Percentiles rank a stretch among this genome's conserved stretches.
Conservation (phyloP, 441 rosid species). For the Breynia disticha region DNA sequence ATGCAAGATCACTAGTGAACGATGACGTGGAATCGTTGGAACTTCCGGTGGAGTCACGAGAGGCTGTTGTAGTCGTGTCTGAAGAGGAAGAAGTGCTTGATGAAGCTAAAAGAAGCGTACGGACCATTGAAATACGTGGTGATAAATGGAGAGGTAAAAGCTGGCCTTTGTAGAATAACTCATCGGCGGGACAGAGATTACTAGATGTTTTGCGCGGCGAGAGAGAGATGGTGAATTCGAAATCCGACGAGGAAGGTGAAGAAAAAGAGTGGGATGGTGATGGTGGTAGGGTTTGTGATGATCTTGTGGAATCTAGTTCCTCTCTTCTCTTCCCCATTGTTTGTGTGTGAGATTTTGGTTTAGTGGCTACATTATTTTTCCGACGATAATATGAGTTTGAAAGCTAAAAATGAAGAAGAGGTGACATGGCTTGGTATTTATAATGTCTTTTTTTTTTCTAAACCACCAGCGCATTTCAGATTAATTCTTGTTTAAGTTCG, state of each 20-base stretch:
- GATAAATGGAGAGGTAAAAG: conserved; percentile 86
- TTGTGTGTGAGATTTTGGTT: neutral
- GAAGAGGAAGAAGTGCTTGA: conserved; percentile 58
- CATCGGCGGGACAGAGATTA: conserved; percentile 75
- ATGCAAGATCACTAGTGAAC: conserved; percentile 30
- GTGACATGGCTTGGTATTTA: no score
- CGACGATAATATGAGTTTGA: neutral
- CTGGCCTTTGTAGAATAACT: conserved; percentile 94
- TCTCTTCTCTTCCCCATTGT: conserved; percentile 33
- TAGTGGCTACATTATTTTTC: neutral
- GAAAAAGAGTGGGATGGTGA: conserved; percentile 68
- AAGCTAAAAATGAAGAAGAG: no score
- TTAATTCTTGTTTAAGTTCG: no score
- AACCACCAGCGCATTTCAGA: no score
- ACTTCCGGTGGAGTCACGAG: conserved; percentile 83
- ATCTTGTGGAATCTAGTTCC: conserved; percentile 24
- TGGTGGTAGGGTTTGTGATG: conserved; percentile 56
- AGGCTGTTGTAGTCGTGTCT: conserved; percentile 42
- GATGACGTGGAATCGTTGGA: conserved; percentile 62
- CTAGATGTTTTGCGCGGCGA: conserved; percentile 70
- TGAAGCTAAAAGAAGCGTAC: conserved; percentile 65
- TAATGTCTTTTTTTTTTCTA: no score
- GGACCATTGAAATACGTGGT: conserved; percentile 86
- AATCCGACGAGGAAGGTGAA: conserved; percentile 76
- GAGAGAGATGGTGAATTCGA: conserved; percentile 64